Evolutionary conservation across 2,329 filamentous ascomycete species (phyloP).

Genomic region (Colletotrichum chrysophilum): DNA sequence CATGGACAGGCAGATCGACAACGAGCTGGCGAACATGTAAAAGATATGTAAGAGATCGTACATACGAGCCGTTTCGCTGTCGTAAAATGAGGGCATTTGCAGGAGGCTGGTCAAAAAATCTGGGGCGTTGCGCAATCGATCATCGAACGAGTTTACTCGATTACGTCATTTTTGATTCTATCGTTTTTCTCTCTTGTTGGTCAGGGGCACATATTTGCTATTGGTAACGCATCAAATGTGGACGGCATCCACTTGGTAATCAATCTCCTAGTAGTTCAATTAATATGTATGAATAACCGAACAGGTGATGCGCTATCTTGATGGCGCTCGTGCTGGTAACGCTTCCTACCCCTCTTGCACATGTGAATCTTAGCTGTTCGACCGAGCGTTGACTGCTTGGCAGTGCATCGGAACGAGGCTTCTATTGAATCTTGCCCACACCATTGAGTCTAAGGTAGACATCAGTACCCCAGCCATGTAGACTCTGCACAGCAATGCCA

Average conservation of each 20-base stretch:
- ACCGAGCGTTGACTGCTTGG: background rate
- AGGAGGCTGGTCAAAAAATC: background rate
- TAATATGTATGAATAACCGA: background rate
- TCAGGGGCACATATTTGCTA: background rate
- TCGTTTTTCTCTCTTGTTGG: background rate
- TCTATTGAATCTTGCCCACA: constrained; percentile 58
- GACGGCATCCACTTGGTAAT: constrained; percentile 13
- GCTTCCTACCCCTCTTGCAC: background rate
- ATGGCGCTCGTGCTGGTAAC: background rate
- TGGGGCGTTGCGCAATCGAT: constrained; percentile 15
- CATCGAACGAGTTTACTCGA: constrained; percentile 1
- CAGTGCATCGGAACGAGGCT: background rate
- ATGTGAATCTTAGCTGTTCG: background rate
- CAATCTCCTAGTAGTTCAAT: constrained; percentile 9
- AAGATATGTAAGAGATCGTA: background rate
- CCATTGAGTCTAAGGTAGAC: constrained; percentile 71
- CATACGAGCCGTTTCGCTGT: constrained; percentile 3
- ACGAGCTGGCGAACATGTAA: constrained; percentile 92
- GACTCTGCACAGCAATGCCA: constrained; percentile 90
- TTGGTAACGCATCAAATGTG: background rate
- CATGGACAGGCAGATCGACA: constrained; percentile 92
- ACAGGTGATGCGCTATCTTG: background rate
- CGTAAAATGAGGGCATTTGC: constrained; percentile 8
- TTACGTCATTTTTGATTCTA: background rate
- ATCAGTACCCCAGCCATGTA: constrained; percentile 89